Percentiles rank a stretch among this genome's conserved stretches.
Evolutionary conservation across 1,284 basidiomycete species (phyloP).

Genomic region (Moniliella sp.): DNA sequence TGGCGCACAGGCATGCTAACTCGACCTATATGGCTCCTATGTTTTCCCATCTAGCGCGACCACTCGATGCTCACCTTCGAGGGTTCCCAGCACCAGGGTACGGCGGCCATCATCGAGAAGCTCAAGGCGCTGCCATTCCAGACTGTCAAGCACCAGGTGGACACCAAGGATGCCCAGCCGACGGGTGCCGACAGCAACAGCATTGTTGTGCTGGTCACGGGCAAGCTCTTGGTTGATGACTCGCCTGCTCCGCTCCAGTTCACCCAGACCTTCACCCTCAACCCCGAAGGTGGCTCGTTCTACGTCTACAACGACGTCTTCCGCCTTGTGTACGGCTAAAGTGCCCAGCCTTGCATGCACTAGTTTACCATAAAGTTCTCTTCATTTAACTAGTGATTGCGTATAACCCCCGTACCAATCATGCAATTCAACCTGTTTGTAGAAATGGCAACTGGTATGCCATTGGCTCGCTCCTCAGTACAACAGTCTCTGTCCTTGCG

Average conservation of each 20-base stretch:
- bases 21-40: slow-evolving; percentile 2
- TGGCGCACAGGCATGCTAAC: neutral
- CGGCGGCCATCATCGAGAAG: slow-evolving; percentile 50
- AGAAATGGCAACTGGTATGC: too few relatives aligned
- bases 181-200: slow-evolving; percentile 45
- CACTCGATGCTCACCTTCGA: slow-evolving; percentile 79
- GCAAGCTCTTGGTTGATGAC: slow-evolving; percentile 29
- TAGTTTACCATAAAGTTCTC: too few relatives aligned
- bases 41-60: slow-evolving; percentile 49
- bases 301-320: slow-evolving; percentile 51
- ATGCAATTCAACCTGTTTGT: too few relatives aligned
- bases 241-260: too few relatives aligned
- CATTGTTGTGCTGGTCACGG: slow-evolving; percentile 71
- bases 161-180: slow-evolving; percentile 72
- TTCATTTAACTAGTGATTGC: too few relatives aligned
- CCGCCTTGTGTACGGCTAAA: slow-evolving; percentile 16
- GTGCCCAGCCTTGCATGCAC: too few relatives aligned
- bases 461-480: too few relatives aligned
- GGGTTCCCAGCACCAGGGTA: slow-evolving; percentile 46
- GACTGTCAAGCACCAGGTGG: slow-evolving; percentile 60
- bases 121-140: slow-evolving; percentile 64
- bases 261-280: slow-evolving; percentile 72
- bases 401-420: too few relatives aligned
- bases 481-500: too few relatives aligned
- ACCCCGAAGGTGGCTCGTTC: slow-evolving; percentile 54